Percentiles rank a stretch among this genome's conserved stretches.
phyloP scores from a whole-genome alignment of 1,284 basidiomycete species.

The Neolentinus lepideus region DNA sequence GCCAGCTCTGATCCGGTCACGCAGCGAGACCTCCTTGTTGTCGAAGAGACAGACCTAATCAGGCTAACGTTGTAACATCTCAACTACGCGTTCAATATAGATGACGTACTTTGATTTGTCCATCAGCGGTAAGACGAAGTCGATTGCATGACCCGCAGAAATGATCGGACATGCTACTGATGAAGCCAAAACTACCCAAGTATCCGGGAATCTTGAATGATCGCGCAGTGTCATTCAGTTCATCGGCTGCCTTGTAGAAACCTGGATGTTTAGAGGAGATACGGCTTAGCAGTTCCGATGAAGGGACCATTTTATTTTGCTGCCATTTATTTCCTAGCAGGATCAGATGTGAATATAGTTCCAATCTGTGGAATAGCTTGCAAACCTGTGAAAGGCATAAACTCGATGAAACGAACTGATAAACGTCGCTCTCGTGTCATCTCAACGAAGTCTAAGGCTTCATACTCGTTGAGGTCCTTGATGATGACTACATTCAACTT shows the following conservation, averaged over 20 bases:
- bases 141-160: conserved; percentile 85
- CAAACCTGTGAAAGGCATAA: conserved; percentile 87
- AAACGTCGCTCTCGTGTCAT: conserved; percentile 60
- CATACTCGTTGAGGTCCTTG: conserved; percentile 73
- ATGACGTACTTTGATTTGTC: conserved; percentile 72
- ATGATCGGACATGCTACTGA: conserved; percentile 90
- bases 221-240: conserved; percentile 76
- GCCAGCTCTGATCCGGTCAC: conserved; percentile 64
- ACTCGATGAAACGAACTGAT: conserved; percentile 84
- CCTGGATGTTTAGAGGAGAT: conserved; percentile 42
- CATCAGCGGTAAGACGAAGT: conserved; percentile 80
- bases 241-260: conserved; percentile 49
- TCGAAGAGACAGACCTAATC: conserved; percentile 81
- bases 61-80: background rate
- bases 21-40: conserved; percentile 75
- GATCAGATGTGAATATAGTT: background rate
- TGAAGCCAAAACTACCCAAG: conserved; percentile 76
- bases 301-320: conserved; percentile 74
- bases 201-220: conserved; percentile 73
- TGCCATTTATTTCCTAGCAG: conserved; percentile 79
- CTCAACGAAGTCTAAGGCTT: conserved; percentile 73
- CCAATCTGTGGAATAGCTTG: conserved; percentile 6
- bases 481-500: conserved; percentile 85
- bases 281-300: conserved; percentile 48
- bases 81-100: conserved; percentile 1